Evolutionary conservation across 2,329 filamentous ascomycete genomes (phyloP), one percentile per base, ranked within the genome.

Genomic region (Cercospora sojina): DNA sequence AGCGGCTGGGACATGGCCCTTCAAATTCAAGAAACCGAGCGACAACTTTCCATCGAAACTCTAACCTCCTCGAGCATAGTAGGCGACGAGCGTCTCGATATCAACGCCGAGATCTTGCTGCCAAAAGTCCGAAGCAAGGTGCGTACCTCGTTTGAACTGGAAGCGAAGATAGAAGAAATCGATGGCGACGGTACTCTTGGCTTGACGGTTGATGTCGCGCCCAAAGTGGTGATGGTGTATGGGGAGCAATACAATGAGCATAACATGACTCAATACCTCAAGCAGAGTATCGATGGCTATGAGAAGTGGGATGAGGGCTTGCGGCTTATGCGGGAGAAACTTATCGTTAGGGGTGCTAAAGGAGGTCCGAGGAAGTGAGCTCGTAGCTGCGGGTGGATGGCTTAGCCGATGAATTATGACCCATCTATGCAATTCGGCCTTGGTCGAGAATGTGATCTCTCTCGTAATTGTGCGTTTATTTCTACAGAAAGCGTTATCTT

Each of bases 161-260:
- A 61, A 4, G 73, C 67, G 12, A 80, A 78, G 58, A 79, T 79
- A 0, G 79, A 79, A 0, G 80, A 82, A n/a, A 83, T 84, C 3
- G 79, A 89, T 10, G 83, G 86, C 0, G 49, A 61, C 7, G 56
- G 51, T 38, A 12, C 47, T 16, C 82, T 91, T 38, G 77, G 78
- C 13, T 79, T 90, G 25, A 79, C 79, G 5, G 82, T 84, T 1
- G 66, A 64, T 4, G 68, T 75, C 5, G 67, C 67, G 47, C 70
- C 75, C 0, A 80, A 80, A 23, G 90, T 88, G 0, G 83, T 82
- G 61, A 87, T 93, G 1, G 81, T 92, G 2, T 95, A 95, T 75
- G 91, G 91, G 0, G 91, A 94, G 79, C 84, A 86, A 67, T 93
- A 93, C 77, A 91, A 92, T 70, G 87, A 88, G 70, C 85, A 83